phyloP scores from a whole-genome alignment of 768 basidiomycete genomes.

The Coprinopsis marcescibilis region DNA sequence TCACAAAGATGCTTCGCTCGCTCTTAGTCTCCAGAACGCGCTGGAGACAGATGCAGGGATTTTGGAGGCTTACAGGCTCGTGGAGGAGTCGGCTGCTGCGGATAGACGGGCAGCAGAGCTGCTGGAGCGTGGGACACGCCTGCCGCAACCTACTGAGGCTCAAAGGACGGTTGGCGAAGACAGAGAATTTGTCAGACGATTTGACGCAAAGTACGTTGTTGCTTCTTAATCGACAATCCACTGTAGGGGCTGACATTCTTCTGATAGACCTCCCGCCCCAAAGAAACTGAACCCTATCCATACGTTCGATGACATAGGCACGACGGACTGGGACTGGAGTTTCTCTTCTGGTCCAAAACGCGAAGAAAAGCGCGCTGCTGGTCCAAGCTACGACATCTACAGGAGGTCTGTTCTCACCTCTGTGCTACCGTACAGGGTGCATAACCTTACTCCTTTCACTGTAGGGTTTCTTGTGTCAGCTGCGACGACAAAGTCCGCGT shows the following conservation, averaged over 20 bases:
- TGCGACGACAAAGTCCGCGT: constrained; percentile 13
- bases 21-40: constrained; percentile 4
- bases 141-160: constrained; percentile 10
- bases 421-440: not conserved
- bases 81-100: constrained; percentile 13
- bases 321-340: too few relatives aligned
- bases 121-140: not conserved
- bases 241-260: not conserved
- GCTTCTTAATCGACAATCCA: too few relatives aligned
- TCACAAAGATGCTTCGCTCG: constrained; percentile 1
- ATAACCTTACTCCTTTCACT: not conserved
- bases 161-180: constrained; percentile 8
- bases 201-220: constrained; percentile 1
- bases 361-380: not conserved
- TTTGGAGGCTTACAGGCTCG: constrained; percentile 6
- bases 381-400: constrained; percentile 6
- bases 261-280: too few relatives aligned
- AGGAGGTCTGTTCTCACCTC: constrained; percentile 2
- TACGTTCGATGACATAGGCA: too few relatives aligned
- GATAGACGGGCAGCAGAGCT: constrained; percentile 6
- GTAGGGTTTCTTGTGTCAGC: constrained; percentile 15
- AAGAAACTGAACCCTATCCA: too few relatives aligned
- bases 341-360: not conserved
- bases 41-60: not conserved
- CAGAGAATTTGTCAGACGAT: not conserved